Conservation (phyloP, 1,139 yeast genomes). For the Wickerhamomyces sp. region DNA sequence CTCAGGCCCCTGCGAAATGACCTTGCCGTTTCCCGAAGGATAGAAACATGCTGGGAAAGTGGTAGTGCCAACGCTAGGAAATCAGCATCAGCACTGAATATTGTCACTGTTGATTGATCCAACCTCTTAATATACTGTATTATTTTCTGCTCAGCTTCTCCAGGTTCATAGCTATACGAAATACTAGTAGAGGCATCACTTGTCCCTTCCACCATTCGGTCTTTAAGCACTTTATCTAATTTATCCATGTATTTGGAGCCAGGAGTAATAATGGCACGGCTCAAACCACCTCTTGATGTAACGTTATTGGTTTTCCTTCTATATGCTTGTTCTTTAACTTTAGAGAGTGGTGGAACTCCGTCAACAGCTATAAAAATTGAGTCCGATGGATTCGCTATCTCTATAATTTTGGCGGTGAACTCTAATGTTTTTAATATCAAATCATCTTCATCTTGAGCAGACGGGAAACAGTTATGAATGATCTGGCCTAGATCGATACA, state of each 20-base stretch:
- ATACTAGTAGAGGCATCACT: slow-evolving; percentile 64
- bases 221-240: slow-evolving; percentile 1
- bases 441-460: slow-evolving; percentile 70
- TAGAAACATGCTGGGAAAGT: not conserved
- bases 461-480: slow-evolving; percentile 66
- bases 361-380: slow-evolving; percentile 84
- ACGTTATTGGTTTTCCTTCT: slow-evolving; percentile 41
- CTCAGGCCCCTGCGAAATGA: slow-evolving; percentile 1
- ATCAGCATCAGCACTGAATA: slow-evolving; percentile 88
- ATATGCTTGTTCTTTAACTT: slow-evolving; percentile 87
- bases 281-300: not conserved
- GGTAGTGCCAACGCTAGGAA: slow-evolving; percentile 70
- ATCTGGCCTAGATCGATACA: slow-evolving; percentile 87
- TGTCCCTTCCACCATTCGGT: slow-evolving; percentile 14
- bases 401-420: slow-evolving; percentile 72
- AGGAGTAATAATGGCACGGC: slow-evolving; percentile 13
- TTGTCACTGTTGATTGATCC: slow-evolving; percentile 58
- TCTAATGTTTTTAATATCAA: slow-evolving; percentile 60
- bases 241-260: slow-evolving; percentile 12
- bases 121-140: slow-evolving; percentile 72
- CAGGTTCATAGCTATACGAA: slow-evolving; percentile 82
- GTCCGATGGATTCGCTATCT: slow-evolving; percentile 61
- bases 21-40: slow-evolving; percentile 9
- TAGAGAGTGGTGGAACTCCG: slow-evolving; percentile 92
- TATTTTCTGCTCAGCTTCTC: slow-evolving; percentile 92